Base-by-base conservation (phyloP, 1,139 yeast species). In the Suhomyces atakaporum region DNA sequence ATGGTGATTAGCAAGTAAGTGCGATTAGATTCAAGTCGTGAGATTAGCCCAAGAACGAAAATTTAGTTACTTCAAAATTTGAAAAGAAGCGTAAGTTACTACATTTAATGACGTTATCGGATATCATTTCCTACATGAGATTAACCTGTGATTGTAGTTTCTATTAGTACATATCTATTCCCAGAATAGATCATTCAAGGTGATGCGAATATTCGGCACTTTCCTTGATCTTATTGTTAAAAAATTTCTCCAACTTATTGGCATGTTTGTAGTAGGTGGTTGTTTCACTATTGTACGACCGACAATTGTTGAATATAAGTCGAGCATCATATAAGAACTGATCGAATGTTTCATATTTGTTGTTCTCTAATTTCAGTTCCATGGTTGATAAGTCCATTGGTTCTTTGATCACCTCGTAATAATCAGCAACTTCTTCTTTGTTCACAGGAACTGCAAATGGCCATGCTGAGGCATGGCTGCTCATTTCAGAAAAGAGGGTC, bases 381-480 rank as follows among this genome's bases (percentile, higher is more conserved):
- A 94, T 92, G 1, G 97, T 89, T 18, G 94, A 80, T 39, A 92
- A 67, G 58, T 94, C 98, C 98, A 94, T 94, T n/a, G 99, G 98
- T 58, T 92, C 97, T 56, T 90, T 89, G 45, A 92, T 92, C 20
- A 92, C 95, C 50, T 88, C 95, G 58, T 92, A 92, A 58, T 94
- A 94, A 60, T 94, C 98, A 0, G 95, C 89, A 11, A 94, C 98
- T 54, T 94, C 98, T 32, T 88, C 95, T 53, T 79, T 80, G 58
- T 84, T 88, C 11, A 94, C 98, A 1, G 98, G 96, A 39, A 80
- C 84, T 21, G 90, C 79, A 62, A 94, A 94, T 19, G 99, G 98
- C 98, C 98, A 92, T n/a, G 97, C 94, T 2, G 96, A 86, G 0
- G 97, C 95, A 58, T 92, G 96, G 56, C 86, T 88, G 53, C 87